Conservation (phyloP, 768 basidiomycete genomes). For the Mycena belliarum region DNA sequence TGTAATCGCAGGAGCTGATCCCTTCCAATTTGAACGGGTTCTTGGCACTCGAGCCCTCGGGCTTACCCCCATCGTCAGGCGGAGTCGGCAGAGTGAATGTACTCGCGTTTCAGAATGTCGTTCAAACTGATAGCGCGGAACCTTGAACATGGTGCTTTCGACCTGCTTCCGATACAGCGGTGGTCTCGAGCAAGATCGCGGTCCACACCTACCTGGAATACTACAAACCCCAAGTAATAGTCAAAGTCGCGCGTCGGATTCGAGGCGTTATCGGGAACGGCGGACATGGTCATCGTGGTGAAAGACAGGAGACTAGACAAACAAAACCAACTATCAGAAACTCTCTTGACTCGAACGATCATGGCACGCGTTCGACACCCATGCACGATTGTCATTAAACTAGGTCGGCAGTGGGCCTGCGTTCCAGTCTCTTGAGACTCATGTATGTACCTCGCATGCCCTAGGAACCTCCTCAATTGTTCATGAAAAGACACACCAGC, state of each 20-base stretch:
- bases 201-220: constrained; percentile 13
- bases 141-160: constrained; percentile 30
- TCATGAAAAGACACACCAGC: constrained; percentile 90
- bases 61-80: neutral
- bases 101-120: constrained; percentile 23
- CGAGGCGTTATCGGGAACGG: neutral
- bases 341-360: neutral
- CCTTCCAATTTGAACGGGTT: constrained; percentile 28
- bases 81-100: constrained; percentile 28
- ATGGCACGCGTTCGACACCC: constrained; percentile 33
- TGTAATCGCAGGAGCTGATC: constrained; percentile 27
- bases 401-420: constrained; percentile 46
- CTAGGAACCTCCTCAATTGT: constrained; percentile 95
- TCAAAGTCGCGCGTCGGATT: neutral
- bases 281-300: neutral
- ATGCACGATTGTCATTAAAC: constrained; percentile 83
- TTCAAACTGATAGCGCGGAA: constrained; percentile 28
- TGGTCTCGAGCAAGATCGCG: too few relatives aligned
- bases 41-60: constrained; percentile 26
- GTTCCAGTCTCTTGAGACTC: constrained; percentile 15
- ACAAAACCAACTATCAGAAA: neutral
- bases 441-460: constrained; percentile 11
- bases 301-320: neutral
- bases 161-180: constrained; percentile 21
- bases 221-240: constrained; percentile 19